These are phyloP conservation scores for Pseudonitzschia multistriata DNA, from an alignment of 108 stramenopile species.

Conservation along the genomic window DNA sequence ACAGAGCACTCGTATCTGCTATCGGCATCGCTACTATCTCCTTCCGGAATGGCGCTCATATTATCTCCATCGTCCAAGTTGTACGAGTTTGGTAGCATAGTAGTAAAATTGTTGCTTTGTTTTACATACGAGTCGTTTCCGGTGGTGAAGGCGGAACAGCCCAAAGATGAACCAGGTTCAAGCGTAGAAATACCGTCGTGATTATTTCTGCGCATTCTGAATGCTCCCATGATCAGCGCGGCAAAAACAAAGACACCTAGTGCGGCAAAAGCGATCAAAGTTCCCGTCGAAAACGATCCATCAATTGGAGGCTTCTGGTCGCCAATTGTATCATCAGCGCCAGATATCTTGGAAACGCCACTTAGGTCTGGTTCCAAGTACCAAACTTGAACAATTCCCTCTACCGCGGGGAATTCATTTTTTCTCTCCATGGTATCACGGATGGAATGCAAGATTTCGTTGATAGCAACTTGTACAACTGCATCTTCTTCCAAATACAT, in stretches of 20 bases:
- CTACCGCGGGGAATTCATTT: slow-evolving; percentile 4
- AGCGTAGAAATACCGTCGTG: slow-evolving; percentile 16
- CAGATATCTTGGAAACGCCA: neutral
- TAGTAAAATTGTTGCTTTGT: neutral
- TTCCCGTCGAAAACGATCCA: slow-evolving; percentile 3
- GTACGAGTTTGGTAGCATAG: slow-evolving; percentile 28
- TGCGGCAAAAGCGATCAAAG: slow-evolving; percentile 14
- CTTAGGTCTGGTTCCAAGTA: slow-evolving; percentile 11
- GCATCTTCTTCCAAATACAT: slow-evolving; percentile 23
- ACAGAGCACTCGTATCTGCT: slow-evolving; percentile 7
- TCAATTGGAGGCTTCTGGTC: neutral
- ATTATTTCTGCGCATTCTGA: slow-evolving; percentile 12
- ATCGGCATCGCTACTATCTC: slow-evolving; percentile 23
- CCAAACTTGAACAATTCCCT: slow-evolving; percentile 15
- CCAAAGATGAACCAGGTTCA: neutral
- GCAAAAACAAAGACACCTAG: slow-evolving; percentile 15
- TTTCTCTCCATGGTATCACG: slow-evolving; percentile 17
- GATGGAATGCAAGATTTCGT: slow-evolving; percentile 16
- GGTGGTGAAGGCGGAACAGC: neutral
- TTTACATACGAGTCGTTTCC: neutral
- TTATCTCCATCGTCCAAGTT: slow-evolving; percentile 6
- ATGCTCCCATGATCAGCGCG: slow-evolving; percentile 17
- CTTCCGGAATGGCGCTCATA: slow-evolving; percentile 38
- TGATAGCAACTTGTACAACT: slow-evolving; percentile 12
- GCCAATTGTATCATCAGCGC: neutral